phyloP scores from a whole-genome alignment of 148 eudicot species.

The Rhododendron simsii region DNA sequence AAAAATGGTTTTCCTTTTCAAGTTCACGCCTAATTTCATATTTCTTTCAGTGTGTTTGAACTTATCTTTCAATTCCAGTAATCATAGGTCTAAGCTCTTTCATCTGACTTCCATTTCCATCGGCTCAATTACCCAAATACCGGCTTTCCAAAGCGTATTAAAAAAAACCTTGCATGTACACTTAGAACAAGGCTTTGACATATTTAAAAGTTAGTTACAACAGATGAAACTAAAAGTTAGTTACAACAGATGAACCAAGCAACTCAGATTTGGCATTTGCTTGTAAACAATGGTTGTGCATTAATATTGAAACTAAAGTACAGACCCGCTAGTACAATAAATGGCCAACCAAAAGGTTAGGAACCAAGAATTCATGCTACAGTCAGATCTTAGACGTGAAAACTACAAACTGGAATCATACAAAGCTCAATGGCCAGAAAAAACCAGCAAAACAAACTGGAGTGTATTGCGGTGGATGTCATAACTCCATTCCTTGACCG shows the following conservation, averaged over 20 bases:
- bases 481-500: slow-evolving; percentile 31
- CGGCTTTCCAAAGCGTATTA: neutral
- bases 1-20: neutral
- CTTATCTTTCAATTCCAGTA: too few relatives aligned
- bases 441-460: neutral
- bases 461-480: slow-evolving; percentile 1
- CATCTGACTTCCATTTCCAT: neutral
- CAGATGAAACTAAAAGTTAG: neutral
- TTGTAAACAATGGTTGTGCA: neutral
- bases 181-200: neutral
- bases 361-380: neutral
- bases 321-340: neutral
- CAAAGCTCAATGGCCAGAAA: neutral
- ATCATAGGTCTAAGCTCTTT: too few relatives aligned
- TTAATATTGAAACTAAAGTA: neutral
- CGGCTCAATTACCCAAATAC: neutral
- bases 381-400: neutral
- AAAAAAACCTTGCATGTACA: neutral
- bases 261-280: neutral
- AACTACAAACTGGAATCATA: neutral
- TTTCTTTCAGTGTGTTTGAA: neutral
- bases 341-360: neutral
- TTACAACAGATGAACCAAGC: neutral
- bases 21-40: neutral
- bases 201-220: neutral